These are phyloP conservation scores for Pythium brassicae DNA, from an alignment of 352 stramenopile genomes.

Conservation along the genomic window DNA sequence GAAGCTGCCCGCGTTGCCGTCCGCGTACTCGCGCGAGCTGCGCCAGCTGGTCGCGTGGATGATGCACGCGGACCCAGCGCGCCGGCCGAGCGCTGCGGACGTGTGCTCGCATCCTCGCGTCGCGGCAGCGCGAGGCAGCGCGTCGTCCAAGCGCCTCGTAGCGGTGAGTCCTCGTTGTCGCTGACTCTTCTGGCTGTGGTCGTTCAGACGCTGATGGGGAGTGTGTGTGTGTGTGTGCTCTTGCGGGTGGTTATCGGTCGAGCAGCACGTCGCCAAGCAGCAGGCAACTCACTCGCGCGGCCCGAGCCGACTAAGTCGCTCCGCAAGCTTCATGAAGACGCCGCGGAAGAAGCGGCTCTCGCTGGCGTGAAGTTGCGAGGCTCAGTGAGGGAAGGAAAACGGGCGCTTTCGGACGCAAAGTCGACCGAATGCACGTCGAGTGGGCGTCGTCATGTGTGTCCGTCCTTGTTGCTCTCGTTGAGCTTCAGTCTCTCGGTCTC, in stretches of 20 bases:
- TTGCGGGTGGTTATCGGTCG: too few species aligned
- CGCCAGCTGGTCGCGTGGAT: constrained; percentile 27
- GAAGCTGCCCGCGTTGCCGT: constrained; percentile 32
- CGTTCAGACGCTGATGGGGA: not conserved
- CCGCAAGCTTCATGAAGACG: constrained; percentile 12
- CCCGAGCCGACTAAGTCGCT: constrained; percentile 5
- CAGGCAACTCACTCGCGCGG: not conserved
- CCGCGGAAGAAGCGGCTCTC: constrained; percentile 15
- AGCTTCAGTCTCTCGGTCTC: too few species aligned
- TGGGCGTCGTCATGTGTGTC: not conserved
- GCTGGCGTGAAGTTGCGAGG: not conserved
- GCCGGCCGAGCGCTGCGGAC: constrained; percentile 3
- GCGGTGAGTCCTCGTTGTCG: not conserved
- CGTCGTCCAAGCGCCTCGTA: not conserved
- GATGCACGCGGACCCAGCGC: constrained; percentile 7
- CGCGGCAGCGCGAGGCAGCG: not conserved
- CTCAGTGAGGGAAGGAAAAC: too few species aligned
- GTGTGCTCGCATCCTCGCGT: constrained; percentile 2
- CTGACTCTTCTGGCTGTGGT: not conserved
- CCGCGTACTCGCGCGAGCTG: constrained; percentile 47
- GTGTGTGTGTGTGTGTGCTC: too few species aligned
- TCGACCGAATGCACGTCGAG: not conserved
- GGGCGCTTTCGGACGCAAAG: too few species aligned
- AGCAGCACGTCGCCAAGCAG: constrained; percentile 9
- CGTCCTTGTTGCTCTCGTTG: not conserved